phyloP scores from a whole-genome alignment of 1,284 basidiomycete genomes.

The Rhodofomes roseus region DNA sequence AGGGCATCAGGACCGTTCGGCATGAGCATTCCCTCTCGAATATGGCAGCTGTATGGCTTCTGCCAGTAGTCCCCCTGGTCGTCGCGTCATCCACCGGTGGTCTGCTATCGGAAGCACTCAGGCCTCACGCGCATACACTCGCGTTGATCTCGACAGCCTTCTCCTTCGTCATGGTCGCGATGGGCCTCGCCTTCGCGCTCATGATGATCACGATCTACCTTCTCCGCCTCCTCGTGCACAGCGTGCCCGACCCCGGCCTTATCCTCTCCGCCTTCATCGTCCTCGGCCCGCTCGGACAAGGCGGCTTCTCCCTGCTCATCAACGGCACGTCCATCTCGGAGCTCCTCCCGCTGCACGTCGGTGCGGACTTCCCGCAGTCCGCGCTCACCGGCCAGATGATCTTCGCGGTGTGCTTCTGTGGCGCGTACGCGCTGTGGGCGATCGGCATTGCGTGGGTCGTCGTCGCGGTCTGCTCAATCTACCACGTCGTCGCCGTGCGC shows the following conservation, averaged over 20 bases:
- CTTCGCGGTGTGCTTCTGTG: constrained; percentile 34
- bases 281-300: constrained; percentile 38
- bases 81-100: constrained; percentile 59
- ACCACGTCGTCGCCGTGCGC: constrained; percentile 25
- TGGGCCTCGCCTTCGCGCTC: constrained; percentile 46
- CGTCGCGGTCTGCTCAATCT: constrained; percentile 31
- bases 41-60: constrained; percentile 52
- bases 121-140: constrained; percentile 31
- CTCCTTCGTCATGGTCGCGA: constrained; percentile 45
- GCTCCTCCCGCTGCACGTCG: constrained; percentile 35
- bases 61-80: constrained; percentile 60
- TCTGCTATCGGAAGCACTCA: constrained; percentile 43
- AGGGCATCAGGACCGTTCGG: constrained; percentile 43
- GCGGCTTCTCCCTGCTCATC: constrained; percentile 52
- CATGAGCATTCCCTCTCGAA: constrained; percentile 47
- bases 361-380: constrained; percentile 26
- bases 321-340: constrained; percentile 41
- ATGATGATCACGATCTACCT: constrained; percentile 46
- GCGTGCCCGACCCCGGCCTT: constrained; percentile 29
- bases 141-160: constrained; percentile 47
- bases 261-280: constrained; percentile 28
- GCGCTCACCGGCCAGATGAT: constrained; percentile 31
- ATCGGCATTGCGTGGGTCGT: constrained; percentile 43
- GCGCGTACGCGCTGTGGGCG: constrained; percentile 41
- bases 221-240: constrained; percentile 37